These are phyloP conservation scores for Hymenoscyphus albidus DNA, from an alignment of 2,329 filamentous ascomycete genomes.

Conservation along the genomic window DNA sequence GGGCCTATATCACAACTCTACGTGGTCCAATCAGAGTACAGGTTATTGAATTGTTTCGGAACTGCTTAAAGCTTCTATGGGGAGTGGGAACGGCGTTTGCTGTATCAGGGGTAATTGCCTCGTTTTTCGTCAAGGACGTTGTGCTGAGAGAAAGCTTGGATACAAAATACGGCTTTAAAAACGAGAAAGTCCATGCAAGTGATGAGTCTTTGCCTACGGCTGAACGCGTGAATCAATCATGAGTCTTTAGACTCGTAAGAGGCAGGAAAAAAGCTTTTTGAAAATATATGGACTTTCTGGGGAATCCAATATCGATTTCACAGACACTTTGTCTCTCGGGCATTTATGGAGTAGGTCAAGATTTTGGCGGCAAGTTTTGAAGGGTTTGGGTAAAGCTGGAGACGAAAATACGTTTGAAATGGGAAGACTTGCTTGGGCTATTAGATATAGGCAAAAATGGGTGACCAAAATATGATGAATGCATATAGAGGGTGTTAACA, in stretches of 20 bases:
- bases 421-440: not conserved
- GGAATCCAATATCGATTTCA: not conserved
- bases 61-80: conserved; percentile 10
- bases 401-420: not conserved
- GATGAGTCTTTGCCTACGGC: not conserved
- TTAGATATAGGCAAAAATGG: not conserved
- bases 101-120: conserved; percentile 9
- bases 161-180: conserved; percentile 13
- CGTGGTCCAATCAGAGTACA: not conserved
- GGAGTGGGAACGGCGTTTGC: conserved; percentile 12
- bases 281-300: not conserved
- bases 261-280: not conserved
- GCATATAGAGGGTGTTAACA: not conserved
- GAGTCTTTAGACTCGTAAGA: not conserved
- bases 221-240: not conserved
- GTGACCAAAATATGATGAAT: not conserved
- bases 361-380: not conserved
- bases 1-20: not conserved
- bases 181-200: not conserved
- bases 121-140: conserved; percentile 14
- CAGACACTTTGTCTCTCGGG: not conserved
- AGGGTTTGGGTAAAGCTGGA: not conserved
- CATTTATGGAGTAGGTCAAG: not conserved
- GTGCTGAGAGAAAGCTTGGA: conserved; percentile 10
- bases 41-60: conserved; percentile 2